A percentile compares a stretch with the other conserved stretches of the same genome.
phyloP scores from a whole-genome alignment of 805 yeast genomes.

The Pichia thaimueangensis region DNA sequence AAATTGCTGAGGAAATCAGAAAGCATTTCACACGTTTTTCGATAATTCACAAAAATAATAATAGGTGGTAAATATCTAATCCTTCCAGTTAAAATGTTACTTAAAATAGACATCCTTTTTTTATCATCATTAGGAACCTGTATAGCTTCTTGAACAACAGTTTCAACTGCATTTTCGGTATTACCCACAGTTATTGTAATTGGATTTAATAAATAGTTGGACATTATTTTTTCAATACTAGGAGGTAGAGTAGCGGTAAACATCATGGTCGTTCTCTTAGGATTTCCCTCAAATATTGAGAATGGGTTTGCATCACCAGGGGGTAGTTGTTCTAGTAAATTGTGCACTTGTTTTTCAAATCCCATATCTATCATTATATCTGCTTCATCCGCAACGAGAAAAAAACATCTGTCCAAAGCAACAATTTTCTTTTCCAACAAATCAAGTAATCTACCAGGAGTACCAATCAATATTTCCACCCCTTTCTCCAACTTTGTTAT shows the following conservation, averaged over 20 bases:
- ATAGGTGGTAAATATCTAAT: constrained; percentile 51
- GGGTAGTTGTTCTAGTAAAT: constrained; percentile 54
- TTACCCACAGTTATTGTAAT: constrained; percentile 63
- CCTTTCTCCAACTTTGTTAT: constrained; percentile 52
- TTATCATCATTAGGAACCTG: constrained; percentile 39
- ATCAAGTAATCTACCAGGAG: constrained; percentile 89
- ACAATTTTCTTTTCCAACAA: constrained; percentile 64
- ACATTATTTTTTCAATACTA: constrained; percentile 59
- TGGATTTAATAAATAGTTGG: constrained; percentile 55
- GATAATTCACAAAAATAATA: constrained; percentile 77
- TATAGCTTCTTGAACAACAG: constrained; percentile 65
- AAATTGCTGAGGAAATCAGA: constrained; percentile 42
- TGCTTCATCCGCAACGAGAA: constrained; percentile 84
- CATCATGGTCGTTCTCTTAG: constrained; percentile 70
- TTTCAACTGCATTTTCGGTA: constrained; percentile 57
- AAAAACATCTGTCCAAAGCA: constrained; percentile 53
- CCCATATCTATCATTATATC: constrained; percentile 96
- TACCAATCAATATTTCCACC: constrained; percentile 80
- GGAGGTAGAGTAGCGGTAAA: constrained; percentile 91
- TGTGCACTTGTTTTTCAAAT: constrained; percentile 71
- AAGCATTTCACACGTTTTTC: constrained; percentile 63
- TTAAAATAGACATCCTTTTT: constrained; percentile 38
- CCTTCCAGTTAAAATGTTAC: constrained; percentile 27
- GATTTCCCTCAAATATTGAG: constrained; percentile 20
- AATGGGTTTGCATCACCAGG: constrained; percentile 36